A percentile compares a stretch with the other conserved stretches of the same genome.
phyloP scores from a whole-genome alignment of 768 basidiomycete genomes.

The Trametes sanguinea region DNA sequence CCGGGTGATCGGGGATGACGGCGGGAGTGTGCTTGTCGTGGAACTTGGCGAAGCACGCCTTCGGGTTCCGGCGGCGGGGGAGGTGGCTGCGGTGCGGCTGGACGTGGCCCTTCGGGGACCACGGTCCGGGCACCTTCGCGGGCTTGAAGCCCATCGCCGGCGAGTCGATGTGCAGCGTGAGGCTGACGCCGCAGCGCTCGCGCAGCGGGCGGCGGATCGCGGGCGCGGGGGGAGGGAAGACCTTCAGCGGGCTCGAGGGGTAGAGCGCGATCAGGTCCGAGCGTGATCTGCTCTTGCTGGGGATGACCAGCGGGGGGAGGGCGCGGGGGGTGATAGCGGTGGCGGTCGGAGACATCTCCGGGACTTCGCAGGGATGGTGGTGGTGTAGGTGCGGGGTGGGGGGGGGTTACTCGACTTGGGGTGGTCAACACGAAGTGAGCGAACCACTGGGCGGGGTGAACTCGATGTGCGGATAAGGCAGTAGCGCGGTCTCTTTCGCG shows the following conservation, averaged over 20 bases:
- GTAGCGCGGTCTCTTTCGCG: too few species aligned
- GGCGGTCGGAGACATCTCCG: not conserved
- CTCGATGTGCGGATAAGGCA: not conserved
- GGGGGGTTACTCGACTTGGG: not conserved
- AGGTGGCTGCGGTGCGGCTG: constrained; percentile 30
- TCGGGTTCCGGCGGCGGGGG: constrained; percentile 24
- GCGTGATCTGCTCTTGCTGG: constrained; percentile 1
- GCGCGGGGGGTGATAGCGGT: not conserved
- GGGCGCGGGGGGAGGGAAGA: constrained; percentile 22
- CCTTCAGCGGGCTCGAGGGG: constrained; percentile 24
- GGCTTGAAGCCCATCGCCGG: constrained; percentile 5
- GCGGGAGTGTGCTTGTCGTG: constrained; percentile 13
- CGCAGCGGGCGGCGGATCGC: constrained; percentile 18
- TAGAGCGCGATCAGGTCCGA: constrained; percentile 12
- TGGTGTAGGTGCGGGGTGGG: not conserved
- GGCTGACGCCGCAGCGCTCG: constrained; percentile 22
- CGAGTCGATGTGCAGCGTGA: constrained; percentile 20
- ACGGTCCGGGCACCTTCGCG: constrained; percentile 8
- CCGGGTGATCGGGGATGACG: constrained; percentile 2
- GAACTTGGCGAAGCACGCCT: constrained; percentile 17
- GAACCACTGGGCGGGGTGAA: not conserved
- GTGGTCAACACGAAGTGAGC: too few species aligned
- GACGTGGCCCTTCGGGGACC: constrained; percentile 26
- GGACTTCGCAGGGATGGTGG: not conserved
- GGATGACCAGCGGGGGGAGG: constrained; percentile 10